phyloP scores from a whole-genome alignment of 2,329 filamentous ascomycete genomes.

The Colletotrichum sublineola region DNA sequence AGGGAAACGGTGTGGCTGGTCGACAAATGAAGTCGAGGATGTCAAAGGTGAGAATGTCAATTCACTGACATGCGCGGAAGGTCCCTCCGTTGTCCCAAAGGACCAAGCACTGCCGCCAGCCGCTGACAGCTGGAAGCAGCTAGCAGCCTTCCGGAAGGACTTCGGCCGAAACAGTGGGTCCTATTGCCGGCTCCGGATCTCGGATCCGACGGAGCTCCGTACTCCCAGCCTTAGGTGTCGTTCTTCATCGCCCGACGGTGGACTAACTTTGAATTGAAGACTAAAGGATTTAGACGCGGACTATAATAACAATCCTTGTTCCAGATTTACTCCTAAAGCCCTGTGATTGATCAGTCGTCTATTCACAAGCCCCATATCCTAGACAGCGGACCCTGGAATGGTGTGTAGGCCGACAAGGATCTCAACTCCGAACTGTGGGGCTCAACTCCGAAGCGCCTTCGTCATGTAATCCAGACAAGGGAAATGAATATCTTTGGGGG shows the following conservation, averaged over 20 bases:
- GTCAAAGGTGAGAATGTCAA: not conserved
- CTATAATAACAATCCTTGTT: too few relatives aligned
- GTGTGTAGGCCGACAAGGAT: too few relatives aligned
- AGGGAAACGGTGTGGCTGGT: not conserved
- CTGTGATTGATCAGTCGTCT: not conserved
- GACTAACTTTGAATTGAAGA: not conserved
- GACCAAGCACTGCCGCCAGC: not conserved
- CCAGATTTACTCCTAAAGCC: not conserved
- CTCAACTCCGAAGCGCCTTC: conserved; percentile 26
- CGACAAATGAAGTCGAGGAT: not conserved
- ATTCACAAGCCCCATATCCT: too few relatives aligned
- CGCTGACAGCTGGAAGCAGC: rapidly evolving
- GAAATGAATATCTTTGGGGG: not conserved
- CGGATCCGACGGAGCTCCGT: not conserved
- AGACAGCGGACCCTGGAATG: too few relatives aligned
- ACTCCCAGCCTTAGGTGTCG: not conserved
- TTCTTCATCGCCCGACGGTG: not conserved
- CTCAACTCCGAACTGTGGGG: conserved; percentile 35
- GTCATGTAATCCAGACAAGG: not conserved
- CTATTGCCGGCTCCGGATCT: not conserved
- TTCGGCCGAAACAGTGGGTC: not conserved
- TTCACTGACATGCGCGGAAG: not conserved
- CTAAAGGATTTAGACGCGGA: not conserved
- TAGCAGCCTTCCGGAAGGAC: rapidly evolving
- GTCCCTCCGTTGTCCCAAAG: not conserved